Base-by-base conservation (phyloP, 768 basidiomycete species). In the Termitomyces sp. region DNA sequence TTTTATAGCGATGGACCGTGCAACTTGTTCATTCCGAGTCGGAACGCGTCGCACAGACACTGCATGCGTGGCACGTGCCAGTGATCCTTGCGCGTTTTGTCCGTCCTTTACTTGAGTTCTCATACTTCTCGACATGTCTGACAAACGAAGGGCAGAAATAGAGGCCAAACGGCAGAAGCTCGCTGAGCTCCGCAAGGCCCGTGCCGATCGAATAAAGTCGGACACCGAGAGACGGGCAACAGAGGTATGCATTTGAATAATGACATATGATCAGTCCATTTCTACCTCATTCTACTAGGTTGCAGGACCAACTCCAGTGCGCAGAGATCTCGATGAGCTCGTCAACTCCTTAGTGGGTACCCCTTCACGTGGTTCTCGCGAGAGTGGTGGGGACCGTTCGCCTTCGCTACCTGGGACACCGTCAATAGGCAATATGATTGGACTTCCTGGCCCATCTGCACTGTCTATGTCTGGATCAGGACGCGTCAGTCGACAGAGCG, bases 141-240 rank as follows among this genome's bases (percentile, higher is more conserved):
- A 88, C 67, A 83, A 83, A 74, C 82, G 93, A 53, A 77, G 92
- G 70, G 87, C 87, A 69, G 95, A 97, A 76, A 91, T 98, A 62
- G 94, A 94, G 73, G 91, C 88, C 31, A 98, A 98, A 76, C 80
- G 88, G 63, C 85, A 86, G 11, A 95, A 94, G 74, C 86, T 98
- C 38, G 92, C 86, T 54, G 92, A 93, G 64, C 80, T 97, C 42
- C 81, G 91, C 58, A 84, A 88, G 72, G 89, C 88, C 5, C 83
- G 94, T 49, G 86, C 86, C 40, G 86, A 90, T 64, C 77, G 89
- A 67, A 82, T 87, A 68, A 83, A 78, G 60, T 79, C 76, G 60
- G 86, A 84, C 52, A 75, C 74, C 29, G 80, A 84, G 43, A 72
- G 75, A 60, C 73, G 75, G 59, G 67, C 70, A 36, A 67, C 77